These are phyloP conservation scores for Raddia distichophylla DNA, from an alignment of 176 grass and related monocot genomes.

Conservation along the genomic window DNA sequence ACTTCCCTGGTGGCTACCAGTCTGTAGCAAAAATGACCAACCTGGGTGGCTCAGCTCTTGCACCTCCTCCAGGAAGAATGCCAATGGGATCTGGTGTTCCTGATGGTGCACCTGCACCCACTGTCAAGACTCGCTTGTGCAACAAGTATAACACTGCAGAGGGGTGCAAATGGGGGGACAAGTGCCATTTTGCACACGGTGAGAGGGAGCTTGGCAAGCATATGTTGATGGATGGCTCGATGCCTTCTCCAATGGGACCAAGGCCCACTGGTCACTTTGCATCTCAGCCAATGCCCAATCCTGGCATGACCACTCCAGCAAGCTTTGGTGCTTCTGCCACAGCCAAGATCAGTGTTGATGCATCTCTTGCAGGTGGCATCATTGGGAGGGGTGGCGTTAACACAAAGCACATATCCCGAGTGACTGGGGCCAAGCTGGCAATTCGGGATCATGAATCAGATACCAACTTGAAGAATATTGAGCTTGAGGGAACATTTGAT, in stretches of 20 bases:
- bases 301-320: conserved; percentile 48
- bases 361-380: conserved; percentile 70
- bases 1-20: conserved; percentile 65
- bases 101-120: conserved; percentile 39
- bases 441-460: conserved; percentile 82
- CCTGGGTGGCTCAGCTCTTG: conserved; percentile 42
- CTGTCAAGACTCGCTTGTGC: conserved; percentile 70
- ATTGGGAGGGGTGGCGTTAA: conserved; percentile 79
- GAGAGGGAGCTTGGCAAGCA: conserved; percentile 77
- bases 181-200: conserved; percentile 82
- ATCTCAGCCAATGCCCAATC: conserved; percentile 34
- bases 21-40: conserved; percentile 75
- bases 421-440: conserved; percentile 64
- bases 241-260: conserved; percentile 42
- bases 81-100: conserved; percentile 20
- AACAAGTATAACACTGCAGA: conserved; percentile 84
- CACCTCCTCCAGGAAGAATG: conserved; percentile 52
- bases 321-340: conserved; percentile 78
- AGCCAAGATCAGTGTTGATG: conserved; percentile 81
- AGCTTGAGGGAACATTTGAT: conserved; percentile 86
- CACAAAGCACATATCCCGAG: conserved; percentile 79
- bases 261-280: conserved; percentile 38
- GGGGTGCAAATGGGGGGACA: conserved; percentile 81
- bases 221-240: conserved; percentile 42
- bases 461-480: conserved; percentile 75